Base-by-base conservation (phyloP, 2,329 filamentous ascomycete genomes). In the Trichoderma endophyticum region DNA sequence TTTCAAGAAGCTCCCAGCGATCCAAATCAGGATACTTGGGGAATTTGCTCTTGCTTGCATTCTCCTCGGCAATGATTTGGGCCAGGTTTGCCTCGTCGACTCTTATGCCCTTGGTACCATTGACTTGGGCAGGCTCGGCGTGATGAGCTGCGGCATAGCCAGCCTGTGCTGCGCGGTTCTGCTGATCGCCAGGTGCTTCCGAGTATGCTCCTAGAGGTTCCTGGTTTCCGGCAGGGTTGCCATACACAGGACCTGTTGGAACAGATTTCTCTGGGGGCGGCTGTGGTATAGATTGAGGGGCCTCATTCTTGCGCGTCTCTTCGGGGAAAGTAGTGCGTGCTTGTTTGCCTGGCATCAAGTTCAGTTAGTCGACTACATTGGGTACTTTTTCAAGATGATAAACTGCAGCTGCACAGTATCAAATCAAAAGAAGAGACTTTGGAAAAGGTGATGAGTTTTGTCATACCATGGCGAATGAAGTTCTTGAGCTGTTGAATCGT, bases 401-500 rank as follows among this genome's bases (percentile, higher is more conserved):
- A 36, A 9, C 54, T 54, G 18, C 34, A 24, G 62, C n/a, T 36
- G 30, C 26, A 28, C 14, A 60, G 18, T n/a, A n/a, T 15, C 57
- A 15, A 36, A 8, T 43, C 54, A 36, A 48, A 11, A 18, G 43
- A 34, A 26, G 32, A 15, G 39, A 71, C 12, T 28, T 51, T 12
- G 36, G 63, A 11, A 36, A 21, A 30, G 36, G 12, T 60, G 61
- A 60, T 54, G 39, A 26, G 59, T 12, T 71, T 48, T 6, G 61
- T 78, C 85, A 71, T 84, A 90, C 89, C 95, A 86, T 98, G 95
- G 76, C 95, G 93, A 84, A 98, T 96, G 84, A 98, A 97, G 84
- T 98, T 98, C 85, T 98, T 98, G 78, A 98, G 89, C 81, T 96
- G 96, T 85, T 98, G 95, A 85, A 98, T 97, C 76, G 89, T 90